Base-by-base conservation (phyloP, 228 moss, liverwort and hornwort genomes). In the Sphagnum magellanicum region DNA sequence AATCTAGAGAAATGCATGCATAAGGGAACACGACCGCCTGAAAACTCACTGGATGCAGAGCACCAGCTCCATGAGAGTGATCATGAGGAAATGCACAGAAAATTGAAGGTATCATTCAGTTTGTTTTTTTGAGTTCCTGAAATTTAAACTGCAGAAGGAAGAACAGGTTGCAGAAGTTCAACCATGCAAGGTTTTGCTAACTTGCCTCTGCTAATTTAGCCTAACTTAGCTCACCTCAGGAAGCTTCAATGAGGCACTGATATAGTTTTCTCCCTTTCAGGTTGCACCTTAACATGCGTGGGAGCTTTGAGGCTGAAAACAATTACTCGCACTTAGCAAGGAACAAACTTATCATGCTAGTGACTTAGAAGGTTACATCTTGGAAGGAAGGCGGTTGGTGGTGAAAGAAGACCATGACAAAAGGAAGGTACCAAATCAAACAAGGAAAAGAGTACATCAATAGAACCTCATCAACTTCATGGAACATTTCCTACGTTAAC, bases 31-130 rank as follows among this genome's bases (percentile, higher is more conserved):
- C 1, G 76, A 83, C 60, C 79, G 74, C 72, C 77, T 83, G 50
- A 74, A 71, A 57, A 67, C 74, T 67, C 83, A 16, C 70, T 83
- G 72, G 79, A 83, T 71, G 79, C 79, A 72, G 83, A 83, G 57
- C 74, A 79, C 3, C 79, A 72, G 49, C 80, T 83, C 59, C 83
- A 79, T 53, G 79, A 83, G 67, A 77, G 60, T 68, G 83, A 79
- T 67, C 79, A 83, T 60, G 83, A 83, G 68, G 83, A 83, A 64
- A 83, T 83, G 83, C 74, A 79, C 67, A 72, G 66, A 62, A 83
- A 83, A 59, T 63, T 83, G 65, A 79, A 83, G 79, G 83, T 70
- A 50, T 55, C 2, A 32, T 32, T 32, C 32, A 3, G 32, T 32
- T 32, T 32, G 32, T 32, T 32, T 32, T 32, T 32, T 32, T 32